Base-by-base conservation (phyloP, 2,329 filamentous ascomycete genomes). In the Penicillium sclerotiorum region DNA sequence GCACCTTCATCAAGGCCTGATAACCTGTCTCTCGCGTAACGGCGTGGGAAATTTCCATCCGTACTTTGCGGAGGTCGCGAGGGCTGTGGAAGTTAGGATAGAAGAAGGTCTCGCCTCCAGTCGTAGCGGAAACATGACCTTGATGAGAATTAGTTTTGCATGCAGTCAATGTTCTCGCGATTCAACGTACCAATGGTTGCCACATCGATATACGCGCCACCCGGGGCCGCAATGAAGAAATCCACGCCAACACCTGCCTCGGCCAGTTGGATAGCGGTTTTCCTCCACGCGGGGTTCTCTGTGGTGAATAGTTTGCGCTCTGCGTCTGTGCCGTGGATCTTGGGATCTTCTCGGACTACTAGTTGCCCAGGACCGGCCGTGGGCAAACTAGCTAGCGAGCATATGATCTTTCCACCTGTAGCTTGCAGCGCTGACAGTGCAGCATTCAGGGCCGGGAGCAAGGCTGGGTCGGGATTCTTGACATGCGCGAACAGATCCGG, bases 1-100 rank as follows among this genome's bases (percentile, higher is more conserved):
- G 88, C 50, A 99, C 93, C 78, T 99, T 99, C 90, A 99, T 95
- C 61, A 99, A 77, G 17, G 91, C 91, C 72, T 96, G 93, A 76
- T 90, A 97, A 18, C 94, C 94, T 39, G 93, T 96, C 70, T 96
- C 92, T 55, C 94, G 82, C 2, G 86, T 91, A 23, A 96, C 84
- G 0, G 89, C 85, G 65, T 96, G 93, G 59, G 86, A 84, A 57
- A 99, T 85, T 74, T 99, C 94, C 40, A 87, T 82, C 2, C 87
- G 87, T 32, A 99, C 75, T 74, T 93, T 95, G 48, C 89, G 80
- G 36, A 87, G 85, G 70, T 99, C 94, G 30, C 94, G 84, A 7
- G 89, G 89, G 7, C 88, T 85, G 51, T 96, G 86, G 75, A 96
- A 99, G 70, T 97, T 99, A 38, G 94, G 92, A 68, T 95, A 99